These are phyloP conservation scores for Orbilia quercus DNA, from an alignment of 2,329 filamentous ascomycete genomes.

Conservation along the genomic window DNA sequence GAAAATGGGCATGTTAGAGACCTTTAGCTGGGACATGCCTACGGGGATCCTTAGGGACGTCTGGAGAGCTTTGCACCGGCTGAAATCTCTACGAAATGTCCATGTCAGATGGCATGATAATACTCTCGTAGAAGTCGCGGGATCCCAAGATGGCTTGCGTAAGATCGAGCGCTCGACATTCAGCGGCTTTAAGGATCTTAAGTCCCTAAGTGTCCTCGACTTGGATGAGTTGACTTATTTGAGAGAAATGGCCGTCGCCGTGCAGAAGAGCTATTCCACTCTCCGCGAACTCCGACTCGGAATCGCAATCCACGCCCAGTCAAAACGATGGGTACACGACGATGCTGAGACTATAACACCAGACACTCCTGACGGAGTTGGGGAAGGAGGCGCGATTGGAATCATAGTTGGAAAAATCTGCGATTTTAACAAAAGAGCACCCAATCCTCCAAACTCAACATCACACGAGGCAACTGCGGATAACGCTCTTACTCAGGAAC, in stretches of 20 bases:
- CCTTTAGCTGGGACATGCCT: slow-evolving; percentile 89
- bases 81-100: slow-evolving; percentile 75
- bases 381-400: slow-evolving; percentile 74
- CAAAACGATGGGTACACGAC: slow-evolving; percentile 59
- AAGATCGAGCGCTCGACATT: slow-evolving; percentile 82
- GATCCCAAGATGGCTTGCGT: slow-evolving; percentile 66
- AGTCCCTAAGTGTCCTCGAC: slow-evolving; percentile 79
- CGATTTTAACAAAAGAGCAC: slow-evolving; percentile 66
- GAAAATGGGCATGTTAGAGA: slow-evolving; percentile 83
- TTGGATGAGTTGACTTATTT: slow-evolving; percentile 85
- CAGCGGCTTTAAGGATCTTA: slow-evolving; percentile 78
- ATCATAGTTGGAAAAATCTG: slow-evolving; percentile 75
- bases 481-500: slow-evolving; percentile 50
- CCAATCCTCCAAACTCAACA: slow-evolving; percentile 14
- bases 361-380: slow-evolving; percentile 52
- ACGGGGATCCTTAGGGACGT: slow-evolving; percentile 84
- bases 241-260: slow-evolving; percentile 82
- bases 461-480: slow-evolving; percentile 45
- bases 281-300: slow-evolving; percentile 79
- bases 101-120: slow-evolving; percentile 90
- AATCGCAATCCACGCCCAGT: slow-evolving; percentile 69
- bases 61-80: slow-evolving; percentile 76
- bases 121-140: slow-evolving; percentile 64
- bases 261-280: slow-evolving; percentile 75
- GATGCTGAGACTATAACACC: slow-evolving; percentile 54